Percentiles rank a stretch among this genome's conserved stretches.
Evolutionary conservation across 192 early-diverging fungal genomes (phyloP).

Genomic region (Funneliformis mosseae): DNA sequence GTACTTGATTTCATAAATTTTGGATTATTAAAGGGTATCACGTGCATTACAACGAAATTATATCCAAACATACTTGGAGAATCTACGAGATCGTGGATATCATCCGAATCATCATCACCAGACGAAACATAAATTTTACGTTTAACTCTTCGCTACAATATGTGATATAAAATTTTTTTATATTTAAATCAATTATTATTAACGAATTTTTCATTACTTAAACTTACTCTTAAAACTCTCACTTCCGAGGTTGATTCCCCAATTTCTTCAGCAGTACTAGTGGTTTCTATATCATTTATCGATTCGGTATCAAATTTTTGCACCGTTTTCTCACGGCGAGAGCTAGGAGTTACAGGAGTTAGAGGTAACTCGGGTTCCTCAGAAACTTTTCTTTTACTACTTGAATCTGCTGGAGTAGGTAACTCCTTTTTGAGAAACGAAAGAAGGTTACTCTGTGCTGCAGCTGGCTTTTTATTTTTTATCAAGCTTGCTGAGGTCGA

Average conservation of each 20-base stretch:
- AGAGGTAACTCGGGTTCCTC: background rate
- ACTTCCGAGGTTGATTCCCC: background rate
- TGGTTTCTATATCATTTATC: background rate
- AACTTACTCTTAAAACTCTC: background rate
- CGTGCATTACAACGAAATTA: background rate
- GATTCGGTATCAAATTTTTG: background rate
- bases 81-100: background rate
- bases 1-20: background rate
- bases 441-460: background rate
- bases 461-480: background rate
- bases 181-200: too few species aligned
- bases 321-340: background rate
- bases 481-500: background rate
- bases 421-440: background rate
- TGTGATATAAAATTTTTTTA: background rate
- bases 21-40: background rate
- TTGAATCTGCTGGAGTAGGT: background rate
- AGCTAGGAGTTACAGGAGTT: background rate
- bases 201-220: background rate
- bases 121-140: constrained; percentile 24
- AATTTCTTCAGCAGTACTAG: background rate
- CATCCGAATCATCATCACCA: background rate
- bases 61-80: constrained; percentile 7
- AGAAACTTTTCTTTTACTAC: background rate
- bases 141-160: constrained; percentile 7